Evolutionary conservation across 2,329 filamentous ascomycete species (phyloP).

Genomic region (Aplosporella prunicola): DNA sequence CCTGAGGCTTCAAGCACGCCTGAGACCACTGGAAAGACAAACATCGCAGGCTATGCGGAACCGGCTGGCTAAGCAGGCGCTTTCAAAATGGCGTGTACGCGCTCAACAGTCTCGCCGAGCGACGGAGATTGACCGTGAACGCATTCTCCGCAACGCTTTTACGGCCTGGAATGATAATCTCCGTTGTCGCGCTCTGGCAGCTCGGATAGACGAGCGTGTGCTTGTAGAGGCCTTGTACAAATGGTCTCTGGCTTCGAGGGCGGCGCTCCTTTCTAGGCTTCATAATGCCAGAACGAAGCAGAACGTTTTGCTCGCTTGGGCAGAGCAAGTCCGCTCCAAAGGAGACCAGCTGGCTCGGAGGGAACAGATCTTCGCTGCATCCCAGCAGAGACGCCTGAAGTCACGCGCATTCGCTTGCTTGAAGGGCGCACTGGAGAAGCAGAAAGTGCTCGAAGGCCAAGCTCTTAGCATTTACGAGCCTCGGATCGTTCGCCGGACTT

Average conservation of each 20-base stretch:
- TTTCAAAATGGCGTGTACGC: constrained; percentile 42
- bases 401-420: constrained; percentile 16
- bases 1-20: constrained; percentile 1
- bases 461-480: constrained; percentile 34
- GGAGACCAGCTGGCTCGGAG: constrained; percentile 21
- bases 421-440: constrained; percentile 19
- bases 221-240: constrained; percentile 49
- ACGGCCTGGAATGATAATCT: constrained; percentile 54
- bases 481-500: constrained; percentile 28
- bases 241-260: constrained; percentile 47
- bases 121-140: constrained; percentile 39
- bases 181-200: constrained; percentile 43
- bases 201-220: constrained; percentile 47
- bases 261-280: constrained; percentile 31
- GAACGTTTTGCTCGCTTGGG: constrained; percentile 21
- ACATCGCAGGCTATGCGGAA: constrained; percentile 30
- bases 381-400: constrained; percentile 21
- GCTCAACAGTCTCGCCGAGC: constrained; percentile 37
- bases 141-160: constrained; percentile 48
- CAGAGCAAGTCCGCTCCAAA: constrained; percentile 19
- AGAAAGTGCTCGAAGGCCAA: constrained; percentile 23
- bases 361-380: constrained; percentile 22
- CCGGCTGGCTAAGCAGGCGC: constrained; percentile 21
- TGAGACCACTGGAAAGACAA: constrained; percentile 26
- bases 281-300: constrained; percentile 23